Base-by-base conservation (phyloP, 768 basidiomycete species). In the Mrakia frigida region DNA sequence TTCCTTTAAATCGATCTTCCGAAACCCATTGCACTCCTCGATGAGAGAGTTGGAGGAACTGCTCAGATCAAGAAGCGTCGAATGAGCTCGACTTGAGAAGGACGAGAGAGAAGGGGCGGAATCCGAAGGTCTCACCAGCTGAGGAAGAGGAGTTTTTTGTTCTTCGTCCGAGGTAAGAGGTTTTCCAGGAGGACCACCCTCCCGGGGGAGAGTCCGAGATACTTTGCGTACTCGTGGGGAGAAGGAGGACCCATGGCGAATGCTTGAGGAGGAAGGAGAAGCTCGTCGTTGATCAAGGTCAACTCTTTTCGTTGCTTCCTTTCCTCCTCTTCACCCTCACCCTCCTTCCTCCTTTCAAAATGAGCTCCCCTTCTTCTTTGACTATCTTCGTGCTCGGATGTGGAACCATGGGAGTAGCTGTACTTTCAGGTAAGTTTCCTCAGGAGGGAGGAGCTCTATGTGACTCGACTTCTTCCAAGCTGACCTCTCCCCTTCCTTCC, bases 331-430 rank as follows among this genome's bases (percentile, higher is more conserved):
- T n/a, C 23, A 2, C 56, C 25, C 56, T 25, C 16, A 9, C 46
- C 46, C 46, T 2, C 5, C 10, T 25, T 0, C 56, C 9, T 10
- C 7, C 5, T 25, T 13, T 6, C 25, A 56, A 28, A n/a, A 56
- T 56, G 56, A 9, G 25, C 18, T 56, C 56, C 9, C 28, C 56
- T 56, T 10, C 43, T 16, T 23, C 53, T 6, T 65, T 77, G 11
- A 73, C 76, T 0, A 33, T 78, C 67, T 77, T 76, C 81, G 90
- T 77, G 21, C 74, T 81, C 83, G 97, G 96, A 87, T 98, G 97
- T 84, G 97, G 97, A 75, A 98, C 96, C 16, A 98, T 99, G 97
- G 97, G 97, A 75, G 85, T 98, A 80, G 94, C 97, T 76, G 88
- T 99, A 82, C 88, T 94, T 69, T 95, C 96, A 33, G 97, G 97